Conservation (phyloP, 176 grass and related monocot species). For the Stipa capillata region DNA sequence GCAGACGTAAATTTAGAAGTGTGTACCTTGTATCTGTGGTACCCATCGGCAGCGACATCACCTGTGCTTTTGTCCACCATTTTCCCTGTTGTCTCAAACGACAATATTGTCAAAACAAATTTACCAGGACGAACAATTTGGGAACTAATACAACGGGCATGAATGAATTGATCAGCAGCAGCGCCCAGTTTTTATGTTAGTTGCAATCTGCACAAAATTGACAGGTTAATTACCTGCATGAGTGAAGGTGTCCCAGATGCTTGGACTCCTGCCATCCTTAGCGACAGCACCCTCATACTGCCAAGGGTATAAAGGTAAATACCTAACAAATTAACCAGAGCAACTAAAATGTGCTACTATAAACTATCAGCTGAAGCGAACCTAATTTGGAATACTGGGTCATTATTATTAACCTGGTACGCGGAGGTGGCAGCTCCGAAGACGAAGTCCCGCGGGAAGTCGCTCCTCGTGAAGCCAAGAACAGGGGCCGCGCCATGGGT, state of each 20-base stretch:
- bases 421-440: neutral
- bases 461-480: neutral
- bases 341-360: neutral
- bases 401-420: neutral
- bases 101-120: neutral
- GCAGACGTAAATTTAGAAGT: neutral
- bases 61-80: neutral
- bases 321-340: neutral
- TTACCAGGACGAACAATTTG: neutral
- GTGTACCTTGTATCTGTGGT: constrained; percentile 22
- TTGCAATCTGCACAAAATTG: neutral
- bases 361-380: neutral
- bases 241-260: constrained; percentile 25
- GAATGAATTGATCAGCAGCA: neutral
- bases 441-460: constrained; percentile 4
- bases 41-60: neutral
- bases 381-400: neutral
- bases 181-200: too few relatives aligned
- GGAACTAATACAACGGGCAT: neutral
- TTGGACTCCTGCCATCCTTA: constrained; percentile 29
- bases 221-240: neutral
- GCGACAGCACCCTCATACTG: neutral
- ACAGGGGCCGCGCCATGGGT: neutral
- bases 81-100: neutral
- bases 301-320: neutral